Evolutionary conservation across 345 rosid genomes (phyloP), one percentile per base, ranked within the genome.

Genomic region (Euphorbia peplus): DNA sequence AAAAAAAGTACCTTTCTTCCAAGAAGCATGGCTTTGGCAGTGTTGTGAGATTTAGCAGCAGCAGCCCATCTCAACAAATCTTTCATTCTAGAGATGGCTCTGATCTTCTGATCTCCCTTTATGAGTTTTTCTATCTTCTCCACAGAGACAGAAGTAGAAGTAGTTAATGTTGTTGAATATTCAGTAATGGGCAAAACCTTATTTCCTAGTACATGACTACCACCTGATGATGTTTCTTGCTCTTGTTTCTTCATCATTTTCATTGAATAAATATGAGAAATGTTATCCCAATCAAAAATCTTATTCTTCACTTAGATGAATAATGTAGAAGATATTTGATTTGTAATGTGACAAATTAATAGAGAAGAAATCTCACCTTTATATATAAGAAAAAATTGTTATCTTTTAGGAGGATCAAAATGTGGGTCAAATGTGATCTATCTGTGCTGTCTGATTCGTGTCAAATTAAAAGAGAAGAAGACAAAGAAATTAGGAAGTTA

Each of bases 31-130:
- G 64, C 83, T 39, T 83, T 90, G 73, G 64, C 83, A 32, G 82
- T 90, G 75, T 84, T 93, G 8, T 86, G 83, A 4, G 91, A 77
- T 86, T 87, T 88, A 8, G 93, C 75, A 57, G 90, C 83, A 0
- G 90, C 89, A 46, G 91, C 95, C 96, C 98, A 87, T 79, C 82
- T 84, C 57, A 89, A 47, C 21, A 91, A 83, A 75, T 88, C 95
- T 77, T 89, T 91, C 91, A 91, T 88, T 63, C 83, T 88, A 18
- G 86, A 88, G 57, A 93, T 70, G 76, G 85, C 70, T 75, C 75
- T 89, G 25, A 9, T 11, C 4, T 77, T 79, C 64, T 82, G 85
- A 25, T 85, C 85, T n/a, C 26, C 76, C 79, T 76, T 81, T 86
- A 4, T n/a, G n/a, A 62, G 25, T 67, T 74, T 86, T 5, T 79